Evolutionary conservation across 2,329 filamentous ascomycete genomes (phyloP), one percentile per base, ranked within the genome.

Genomic region (Clarireedia hainanense): DNA sequence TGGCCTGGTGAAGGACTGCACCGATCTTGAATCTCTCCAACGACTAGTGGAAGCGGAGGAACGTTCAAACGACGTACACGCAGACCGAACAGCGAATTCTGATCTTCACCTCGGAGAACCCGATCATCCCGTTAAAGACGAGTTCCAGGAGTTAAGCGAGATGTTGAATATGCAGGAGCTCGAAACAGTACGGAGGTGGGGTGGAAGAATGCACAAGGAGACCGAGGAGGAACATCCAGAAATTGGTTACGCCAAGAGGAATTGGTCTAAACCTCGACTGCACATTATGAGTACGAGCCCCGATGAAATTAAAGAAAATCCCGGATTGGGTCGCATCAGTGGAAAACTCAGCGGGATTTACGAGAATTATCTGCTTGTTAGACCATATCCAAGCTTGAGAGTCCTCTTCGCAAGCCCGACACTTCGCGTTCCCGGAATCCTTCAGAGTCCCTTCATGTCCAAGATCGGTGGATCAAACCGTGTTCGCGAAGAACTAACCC

Each of bases 131-230:
- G 67, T 70, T n/a, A 83, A 80, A 57, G 79, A 86, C 56, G 80
- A 85, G 61, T 84, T 90, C 58, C 78, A 80, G 52, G 77, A 84
- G 45, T 72, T 91, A 27, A 80, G 77, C 52, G 84, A 88, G 63
- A 85, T 89, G 77, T 80, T 91, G 66, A 88, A 85, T 55, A 74
- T 80, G 10, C 70, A 76, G 1, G 88, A 91, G 67, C 71, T 90
- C 4, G 80, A 83, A 47, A 83, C 79, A 0, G 81, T 88, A 0
- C 77, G 83, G 2, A 78, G 76, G 54, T 76, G 74, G 55, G 86
- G 86, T 12, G 86, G 86, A 1, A 75, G 76, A 42, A 82, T 86
- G 75, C 83, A 88, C 63, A 65, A 71, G 34, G 67, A 73, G 15
- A 63, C 67, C 7, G 73, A 78, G 26, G 76, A 80, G 5, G 74